Conservation (phyloP, 306 rosid species). For the Dalbergia cochinchinensis region DNA sequence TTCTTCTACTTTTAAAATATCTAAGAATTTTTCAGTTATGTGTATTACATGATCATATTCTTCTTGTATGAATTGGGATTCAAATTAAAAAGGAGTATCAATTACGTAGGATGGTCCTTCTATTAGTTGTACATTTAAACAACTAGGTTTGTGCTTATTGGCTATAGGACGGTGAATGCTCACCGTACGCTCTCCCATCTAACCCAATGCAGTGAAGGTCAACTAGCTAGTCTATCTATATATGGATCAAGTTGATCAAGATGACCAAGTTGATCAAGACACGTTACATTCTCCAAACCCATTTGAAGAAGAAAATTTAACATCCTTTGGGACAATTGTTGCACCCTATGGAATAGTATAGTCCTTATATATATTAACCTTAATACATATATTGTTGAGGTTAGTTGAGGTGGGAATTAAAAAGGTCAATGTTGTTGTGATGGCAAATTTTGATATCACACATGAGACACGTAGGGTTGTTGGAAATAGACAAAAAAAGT, state of each 20-base stretch:
- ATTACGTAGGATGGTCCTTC: conserved; percentile 51
- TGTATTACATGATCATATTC: background rate
- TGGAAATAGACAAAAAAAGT: conserved; percentile 50
- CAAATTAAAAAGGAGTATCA: background rate
- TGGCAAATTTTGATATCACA: conserved; percentile 36
- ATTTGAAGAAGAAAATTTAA: conserved; percentile 35
- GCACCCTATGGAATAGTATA: conserved; percentile 27
- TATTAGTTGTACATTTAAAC: conserved; percentile 32
- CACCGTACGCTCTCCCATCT: conserved; percentile 45
- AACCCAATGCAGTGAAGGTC: conserved; percentile 45
- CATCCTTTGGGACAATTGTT: conserved; percentile 31
- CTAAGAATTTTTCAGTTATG: no score
- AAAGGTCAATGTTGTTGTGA: conserved; percentile 43
- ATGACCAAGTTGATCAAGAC: conserved; percentile 34
- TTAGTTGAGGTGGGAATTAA: conserved; percentile 39
- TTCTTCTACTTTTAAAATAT: no score
- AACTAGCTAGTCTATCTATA: conserved; percentile 40
- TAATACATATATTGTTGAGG: conserved; percentile 29
- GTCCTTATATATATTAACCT: conserved; percentile 34
- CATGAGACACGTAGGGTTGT: conserved; percentile 48
- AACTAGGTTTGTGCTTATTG: conserved; percentile 32
- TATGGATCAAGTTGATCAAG: conserved; percentile 37
- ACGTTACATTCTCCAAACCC: conserved; percentile 19
- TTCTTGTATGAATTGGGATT: conserved; percentile 26
- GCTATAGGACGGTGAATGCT: conserved; percentile 37